Percentiles rank a stretch among this genome's conserved stretches.
Evolutionary conservation across 2,329 filamentous ascomycete genomes (phyloP).

Genomic region (Aspergillus sp.): DNA sequence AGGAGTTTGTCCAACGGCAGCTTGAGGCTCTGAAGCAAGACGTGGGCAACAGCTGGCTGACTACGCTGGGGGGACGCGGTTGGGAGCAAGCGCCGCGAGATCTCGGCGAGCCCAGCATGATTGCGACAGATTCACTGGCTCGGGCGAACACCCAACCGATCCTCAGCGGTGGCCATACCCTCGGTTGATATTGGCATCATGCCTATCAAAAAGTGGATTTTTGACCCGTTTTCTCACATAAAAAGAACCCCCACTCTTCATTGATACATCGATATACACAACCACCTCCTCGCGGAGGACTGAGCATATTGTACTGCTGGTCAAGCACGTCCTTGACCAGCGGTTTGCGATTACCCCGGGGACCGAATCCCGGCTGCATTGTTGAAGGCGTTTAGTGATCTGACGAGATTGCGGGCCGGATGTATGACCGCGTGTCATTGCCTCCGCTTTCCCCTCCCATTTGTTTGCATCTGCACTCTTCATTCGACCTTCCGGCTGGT

Average conservation of each 20-base stretch:
- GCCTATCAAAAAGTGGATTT: not conserved
- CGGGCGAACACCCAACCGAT: slow-evolving; percentile 40
- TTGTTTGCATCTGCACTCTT: slow-evolving; percentile 8
- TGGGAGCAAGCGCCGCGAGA: slow-evolving; percentile 44
- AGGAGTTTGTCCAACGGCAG: slow-evolving; percentile 81
- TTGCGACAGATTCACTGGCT: slow-evolving; percentile 32
- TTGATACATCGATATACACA: not conserved
- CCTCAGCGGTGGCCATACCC: slow-evolving; percentile 38
- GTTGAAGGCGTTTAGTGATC: slow-evolving; percentile 31
- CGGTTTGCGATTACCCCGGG: not conserved
- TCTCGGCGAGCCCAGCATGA: slow-evolving; percentile 28
- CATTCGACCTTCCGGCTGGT: slow-evolving; percentile 16
- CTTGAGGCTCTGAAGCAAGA: slow-evolving; percentile 82
- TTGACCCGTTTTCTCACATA: not conserved
- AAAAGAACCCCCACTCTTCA: not conserved
- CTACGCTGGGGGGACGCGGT: slow-evolving; percentile 74
- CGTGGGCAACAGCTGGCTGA: slow-evolving; percentile 84
- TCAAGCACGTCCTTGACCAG: too few relatives aligned
- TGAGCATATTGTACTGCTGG: not conserved
- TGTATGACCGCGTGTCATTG: slow-evolving; percentile 26
- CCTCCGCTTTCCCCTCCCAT: slow-evolving; percentile 5
- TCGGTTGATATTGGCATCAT: slow-evolving; percentile 7
- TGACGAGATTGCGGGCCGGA: slow-evolving; percentile 30
- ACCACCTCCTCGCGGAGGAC: not conserved
- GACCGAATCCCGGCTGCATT: not conserved